A percentile compares a stretch with the other conserved stretches of the same genome.
These are phyloP conservation scores for Carpinus fangiana DNA, from an alignment of 306 rosid genomes.

Conservation along the genomic window DNA sequence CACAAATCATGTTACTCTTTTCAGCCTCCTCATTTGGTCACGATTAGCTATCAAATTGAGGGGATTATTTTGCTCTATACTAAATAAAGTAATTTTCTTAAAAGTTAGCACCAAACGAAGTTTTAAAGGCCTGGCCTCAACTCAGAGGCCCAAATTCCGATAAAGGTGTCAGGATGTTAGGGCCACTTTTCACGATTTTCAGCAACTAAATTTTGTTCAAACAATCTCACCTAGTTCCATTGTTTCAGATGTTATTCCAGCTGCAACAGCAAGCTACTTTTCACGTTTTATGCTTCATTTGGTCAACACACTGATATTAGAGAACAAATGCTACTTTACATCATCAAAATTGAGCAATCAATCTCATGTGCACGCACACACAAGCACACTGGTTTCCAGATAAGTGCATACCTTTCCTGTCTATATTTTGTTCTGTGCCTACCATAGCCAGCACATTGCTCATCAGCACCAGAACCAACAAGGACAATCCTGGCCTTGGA, in stretches of 20 bases:
- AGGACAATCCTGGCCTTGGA: slow-evolving; percentile 88
- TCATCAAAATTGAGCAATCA: neutral
- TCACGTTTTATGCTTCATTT: no score
- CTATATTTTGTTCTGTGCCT: slow-evolving; percentile 87
- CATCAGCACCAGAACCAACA: slow-evolving; percentile 98
- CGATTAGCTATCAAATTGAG: neutral
- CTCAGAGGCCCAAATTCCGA: neutral
- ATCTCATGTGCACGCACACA: neutral
- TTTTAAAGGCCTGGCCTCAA: neutral
- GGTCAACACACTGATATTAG: neutral
- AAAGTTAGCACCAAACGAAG: neutral
- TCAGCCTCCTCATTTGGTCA: neutral
- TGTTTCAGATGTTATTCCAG: neutral
- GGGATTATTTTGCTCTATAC: neutral
- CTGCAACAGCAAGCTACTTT: neutral
- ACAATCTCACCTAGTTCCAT: neutral
- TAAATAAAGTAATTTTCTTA: no score
- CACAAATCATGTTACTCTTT: neutral
- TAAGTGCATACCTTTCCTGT: slow-evolving; percentile 62
- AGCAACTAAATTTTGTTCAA: neutral
- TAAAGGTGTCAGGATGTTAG: neutral
- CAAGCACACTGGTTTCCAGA: neutral
- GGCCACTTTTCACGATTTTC: neutral
- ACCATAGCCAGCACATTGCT: slow-evolving; percentile 99
- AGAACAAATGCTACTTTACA: neutral